These are phyloP conservation scores for Cercospora beticola DNA, from an alignment of 2,329 filamentous ascomycete species.

Conservation along the genomic window DNA sequence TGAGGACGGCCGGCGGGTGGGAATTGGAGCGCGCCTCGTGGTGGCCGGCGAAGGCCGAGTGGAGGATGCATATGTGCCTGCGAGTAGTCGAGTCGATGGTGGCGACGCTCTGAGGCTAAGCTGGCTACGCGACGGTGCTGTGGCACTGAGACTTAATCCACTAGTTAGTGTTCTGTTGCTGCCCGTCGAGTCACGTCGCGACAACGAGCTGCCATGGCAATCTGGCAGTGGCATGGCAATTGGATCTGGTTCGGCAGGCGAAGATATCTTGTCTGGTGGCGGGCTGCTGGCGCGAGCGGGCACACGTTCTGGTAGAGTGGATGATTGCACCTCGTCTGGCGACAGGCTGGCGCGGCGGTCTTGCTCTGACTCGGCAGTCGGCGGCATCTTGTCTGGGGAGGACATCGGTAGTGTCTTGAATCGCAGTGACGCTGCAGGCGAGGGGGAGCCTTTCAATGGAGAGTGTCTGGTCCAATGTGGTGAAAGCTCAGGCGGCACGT, in stretches of 20 bases:
- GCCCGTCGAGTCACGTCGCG: not conserved
- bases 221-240: not conserved
- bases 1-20: not conserved
- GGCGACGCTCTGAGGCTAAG: not conserved
- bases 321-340: not conserved
- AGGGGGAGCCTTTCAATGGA: not conserved
- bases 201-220: not conserved
- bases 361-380: not conserved
- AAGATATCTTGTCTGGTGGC: not conserved
- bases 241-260: not conserved
- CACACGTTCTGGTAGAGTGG: not conserved
- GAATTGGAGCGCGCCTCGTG: constrained; percentile 1
- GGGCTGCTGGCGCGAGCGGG: not conserved
- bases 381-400: not conserved
- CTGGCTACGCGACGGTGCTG: not conserved
- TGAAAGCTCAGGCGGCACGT: not conserved
- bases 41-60: constrained; percentile 22
- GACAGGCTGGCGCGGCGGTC: not conserved
- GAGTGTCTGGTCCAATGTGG: not conserved
- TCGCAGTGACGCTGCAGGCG: not conserved
- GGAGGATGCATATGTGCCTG: constrained; percentile 32
- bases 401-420: not conserved
- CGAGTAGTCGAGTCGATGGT: constrained; percentile 14
- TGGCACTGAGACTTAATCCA: not conserved
- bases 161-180: constrained; percentile 5